Evolutionary conservation across 2,329 filamentous ascomycete species (phyloP), one percentile per base, ranked within the genome.

Genomic region (Claviceps cyperi): DNA sequence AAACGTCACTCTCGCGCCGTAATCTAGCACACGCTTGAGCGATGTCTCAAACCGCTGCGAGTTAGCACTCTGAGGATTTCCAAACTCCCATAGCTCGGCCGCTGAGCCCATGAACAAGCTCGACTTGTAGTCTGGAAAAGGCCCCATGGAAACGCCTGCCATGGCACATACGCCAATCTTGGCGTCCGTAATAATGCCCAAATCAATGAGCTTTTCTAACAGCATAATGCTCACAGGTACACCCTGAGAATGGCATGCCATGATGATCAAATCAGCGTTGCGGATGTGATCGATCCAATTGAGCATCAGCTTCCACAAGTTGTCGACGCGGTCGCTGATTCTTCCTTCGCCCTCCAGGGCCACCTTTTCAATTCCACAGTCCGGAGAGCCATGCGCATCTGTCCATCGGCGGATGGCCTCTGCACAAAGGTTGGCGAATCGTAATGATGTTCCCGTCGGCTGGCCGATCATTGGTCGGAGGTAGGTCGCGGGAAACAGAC

Each of bases 161-260:
- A 83, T 83, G 19, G 80, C 90, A 61, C 92, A 96, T 11, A 98
- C 77, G 2, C 91, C 90, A 44, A 98, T 83, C 48, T 81, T 82
- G 5, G 84, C 77, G 40, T 78, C 77, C 14, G 80, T 82, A 32
- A 97, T 77, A 56, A 92, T 86, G 2, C 90, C 90, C 52, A 96
- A 81, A 49, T 92, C 84, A 49, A 98, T 90, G 41, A 98, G 73
- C 65, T 95, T 96, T 5, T 90, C 88, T 5, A 97, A 75, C 3
- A 98, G 74, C 81, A 96, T 96, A 52, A 95, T 77, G 5, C 86
- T 84, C 0, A 98, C 92, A 0, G 92, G 92, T 0, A 97, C 92
- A 21, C 92, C 92, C 65, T 98, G 92, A 2, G 88, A 94, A 64
- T 98, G 92, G 53, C 89, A 95, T 2, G 88, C 88, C n/a, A 98